A percentile compares a stretch with the other conserved stretches of the same genome.
Evolutionary conservation across 1,284 basidiomycete species (phyloP).

Genomic region (Moniliophthora roreri): DNA sequence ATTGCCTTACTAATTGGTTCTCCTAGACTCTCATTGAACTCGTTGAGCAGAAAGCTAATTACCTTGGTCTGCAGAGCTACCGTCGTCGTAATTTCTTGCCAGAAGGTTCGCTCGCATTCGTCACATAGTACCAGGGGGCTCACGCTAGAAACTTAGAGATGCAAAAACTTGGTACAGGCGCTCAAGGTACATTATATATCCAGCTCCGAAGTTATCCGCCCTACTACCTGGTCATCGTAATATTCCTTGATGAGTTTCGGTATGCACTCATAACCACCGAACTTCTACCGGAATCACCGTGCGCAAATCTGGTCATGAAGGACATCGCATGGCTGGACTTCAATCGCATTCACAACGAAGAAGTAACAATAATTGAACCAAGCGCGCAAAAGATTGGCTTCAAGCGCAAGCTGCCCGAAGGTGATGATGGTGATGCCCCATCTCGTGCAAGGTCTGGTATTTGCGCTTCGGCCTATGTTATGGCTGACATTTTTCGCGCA

Average conservation of each 20-base stretch:
- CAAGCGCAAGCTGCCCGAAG: slow-evolving; percentile 36
- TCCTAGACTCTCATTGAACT: slow-evolving; percentile 70
- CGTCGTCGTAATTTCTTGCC: slow-evolving; percentile 64
- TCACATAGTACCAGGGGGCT: slow-evolving; percentile 2
- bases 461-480: neutral
- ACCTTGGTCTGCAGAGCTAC: slow-evolving; percentile 70
- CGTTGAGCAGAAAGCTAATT: slow-evolving; percentile 73
- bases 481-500: slow-evolving; percentile 25
- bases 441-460: slow-evolving; percentile 7
- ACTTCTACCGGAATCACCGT: slow-evolving; percentile 50
- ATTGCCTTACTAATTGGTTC: neutral
- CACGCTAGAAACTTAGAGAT: slow-evolving; percentile 43
- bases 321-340: slow-evolving; percentile 81
- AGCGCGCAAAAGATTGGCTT: slow-evolving; percentile 24
- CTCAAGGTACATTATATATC: slow-evolving; percentile 63
- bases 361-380: slow-evolving; percentile 25
- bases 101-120: slow-evolving; percentile 43
- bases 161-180: slow-evolving; percentile 58
- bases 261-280: slow-evolving; percentile 73
- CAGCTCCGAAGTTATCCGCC: slow-evolving; percentile 66
- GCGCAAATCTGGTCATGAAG: slow-evolving; percentile 59
- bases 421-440: slow-evolving; percentile 14
- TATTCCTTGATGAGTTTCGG: slow-evolving; percentile 73
- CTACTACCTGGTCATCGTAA: slow-evolving; percentile 76
- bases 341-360: slow-evolving; percentile 51